Evolutionary conservation across 2,329 filamentous ascomycete species (phyloP), one percentile per base, ranked within the genome.

Genomic region (Calonectria henricotiae): DNA sequence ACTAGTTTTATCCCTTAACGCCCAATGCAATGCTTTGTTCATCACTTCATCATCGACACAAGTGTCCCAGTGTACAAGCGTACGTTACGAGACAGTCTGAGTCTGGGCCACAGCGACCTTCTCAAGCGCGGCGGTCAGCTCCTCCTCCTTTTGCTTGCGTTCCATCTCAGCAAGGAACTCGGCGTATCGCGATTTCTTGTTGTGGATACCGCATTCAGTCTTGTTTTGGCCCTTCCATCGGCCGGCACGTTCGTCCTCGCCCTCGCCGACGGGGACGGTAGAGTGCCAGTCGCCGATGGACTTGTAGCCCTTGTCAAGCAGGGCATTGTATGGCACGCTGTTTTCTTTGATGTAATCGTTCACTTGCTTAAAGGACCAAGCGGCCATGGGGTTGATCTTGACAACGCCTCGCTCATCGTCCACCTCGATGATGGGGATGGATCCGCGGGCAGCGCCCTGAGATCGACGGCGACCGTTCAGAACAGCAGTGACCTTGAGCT

Each of bases 181-280:
- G 12, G 95, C 93, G 80, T 98, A 99, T 76, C 95, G 92, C 69
- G 94, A 97, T 83, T 95, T 92, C 84, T 96, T 97, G 88, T 98
- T 98, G 90, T 99, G 96, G 80, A 99, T 98, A 58, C 96, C 96
- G 83, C 96, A 99, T 86, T 99, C 96, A 17, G 95, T 97, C 92
- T 99, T 99, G 79, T 89, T 86, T 83, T 95, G 93, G 72, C 96
- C 96, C 89, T 98, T 98, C 96, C 96, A 99, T 76, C 96, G 92
- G 69, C 96, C 96, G 9, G 96, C 93, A 62, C 96, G 92, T 89
- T 99, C 96, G 79, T 98, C 96, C 85, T 99, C 96, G 74, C 94
- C 94, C 69, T 96, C 94, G 73, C 88, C 91, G 71, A 98, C 95
- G 13, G 96, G 95, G 76, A 91, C 92, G 4, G 96, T 99, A 62